Evolutionary conservation across 495 filamentous ascomycete species (phyloP).

Genomic region (Neurospora sp.): DNA sequence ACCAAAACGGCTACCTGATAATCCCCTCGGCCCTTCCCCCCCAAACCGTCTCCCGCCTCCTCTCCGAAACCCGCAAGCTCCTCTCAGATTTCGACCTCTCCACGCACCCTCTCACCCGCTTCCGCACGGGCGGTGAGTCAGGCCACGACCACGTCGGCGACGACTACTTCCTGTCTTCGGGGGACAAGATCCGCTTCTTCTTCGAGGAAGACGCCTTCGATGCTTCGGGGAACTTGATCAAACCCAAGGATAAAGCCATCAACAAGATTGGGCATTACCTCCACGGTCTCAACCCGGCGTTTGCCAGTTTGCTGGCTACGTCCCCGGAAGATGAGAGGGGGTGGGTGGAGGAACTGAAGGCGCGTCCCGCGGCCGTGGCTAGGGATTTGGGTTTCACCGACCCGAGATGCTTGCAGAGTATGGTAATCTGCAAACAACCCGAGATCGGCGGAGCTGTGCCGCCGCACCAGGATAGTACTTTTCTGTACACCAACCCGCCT

Average conservation of each 20-base stretch:
- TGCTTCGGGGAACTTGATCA: conserved; percentile 43
- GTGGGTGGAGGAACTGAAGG: conserved; percentile 9
- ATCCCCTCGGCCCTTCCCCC: conserved; percentile 66
- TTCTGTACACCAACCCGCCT: conserved; percentile 85
- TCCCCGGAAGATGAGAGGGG: conserved; percentile 26
- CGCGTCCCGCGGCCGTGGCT: conserved; percentile 52
- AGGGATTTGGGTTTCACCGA: conserved; percentile 60
- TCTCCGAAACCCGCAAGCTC: conserved; percentile 61
- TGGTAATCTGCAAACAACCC: conserved; percentile 98
- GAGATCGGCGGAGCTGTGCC: conserved; percentile 85
- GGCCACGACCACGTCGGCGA: conserved; percentile 73
- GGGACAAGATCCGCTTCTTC: conserved; percentile 92
- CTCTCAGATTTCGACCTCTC: conserved; percentile 66
- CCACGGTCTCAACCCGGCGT: conserved; percentile 64
- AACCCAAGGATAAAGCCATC: conserved; percentile 72
- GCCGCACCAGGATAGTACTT: conserved; percentile 83
- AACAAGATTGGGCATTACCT: conserved; percentile 97
- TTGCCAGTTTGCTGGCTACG: conserved; percentile 48
- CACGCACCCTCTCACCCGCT: conserved; percentile 83
- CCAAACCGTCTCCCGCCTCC: conserved; percentile 53
- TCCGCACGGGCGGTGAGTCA: conserved; percentile 66
- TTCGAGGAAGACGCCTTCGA: conserved; percentile 84
- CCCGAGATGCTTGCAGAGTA: conserved; percentile 71
- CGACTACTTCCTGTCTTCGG: conserved; percentile 81
- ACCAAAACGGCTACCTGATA: conserved; percentile 80